Percentiles rank a stretch among this genome's conserved stretches.
Evolutionary conservation across 352 stramenopile genomes (phyloP).

Genomic region (Aphanomyces euteiches): DNA sequence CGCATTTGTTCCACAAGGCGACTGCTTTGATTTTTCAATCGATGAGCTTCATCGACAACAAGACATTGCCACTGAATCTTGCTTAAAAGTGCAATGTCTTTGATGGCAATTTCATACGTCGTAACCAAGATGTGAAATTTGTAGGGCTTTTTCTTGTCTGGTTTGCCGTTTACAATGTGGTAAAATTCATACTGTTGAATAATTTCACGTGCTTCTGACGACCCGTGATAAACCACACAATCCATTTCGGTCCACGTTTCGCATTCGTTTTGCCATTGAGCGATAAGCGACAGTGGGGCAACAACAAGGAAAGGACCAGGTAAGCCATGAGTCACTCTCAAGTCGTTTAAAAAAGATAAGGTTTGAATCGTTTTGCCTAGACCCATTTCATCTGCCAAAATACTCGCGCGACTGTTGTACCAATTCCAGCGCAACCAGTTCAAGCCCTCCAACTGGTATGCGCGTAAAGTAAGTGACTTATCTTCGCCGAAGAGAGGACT

Average conservation of each 20-base stretch:
- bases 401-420: constrained; percentile 85
- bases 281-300: constrained; percentile 96
- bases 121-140: constrained; percentile 89
- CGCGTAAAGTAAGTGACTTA: constrained; percentile 62
- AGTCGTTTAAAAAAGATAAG: constrained; percentile 91
- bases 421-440: constrained; percentile 90
- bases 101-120: constrained; percentile 89
- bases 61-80: constrained; percentile 93
- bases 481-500: constrained; percentile 74
- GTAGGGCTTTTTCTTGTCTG: constrained; percentile 80
- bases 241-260: constrained; percentile 98
- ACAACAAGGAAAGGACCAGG: constrained; percentile 97
- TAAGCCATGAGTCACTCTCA: constrained; percentile 88
- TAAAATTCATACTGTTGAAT: constrained; percentile 97
- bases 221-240: constrained; percentile 98
- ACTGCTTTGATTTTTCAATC: constrained; percentile 84
- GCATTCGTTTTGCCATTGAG: constrained; percentile 99
- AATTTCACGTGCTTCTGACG: constrained; percentile 86
- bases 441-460: constrained; percentile 83
- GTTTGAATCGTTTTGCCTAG: constrained; percentile 93
- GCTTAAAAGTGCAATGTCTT: constrained; percentile 88
- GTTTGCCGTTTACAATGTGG: constrained; percentile 64
- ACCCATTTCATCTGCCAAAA: constrained; percentile 88
- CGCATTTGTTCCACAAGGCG: constrained; percentile 83
- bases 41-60: constrained; percentile 86